Percentiles rank a stretch among this genome's conserved stretches.
Conservation (phyloP, 2,329 filamentous ascomycete genomes). For the Neofusicoccum ribis region DNA sequence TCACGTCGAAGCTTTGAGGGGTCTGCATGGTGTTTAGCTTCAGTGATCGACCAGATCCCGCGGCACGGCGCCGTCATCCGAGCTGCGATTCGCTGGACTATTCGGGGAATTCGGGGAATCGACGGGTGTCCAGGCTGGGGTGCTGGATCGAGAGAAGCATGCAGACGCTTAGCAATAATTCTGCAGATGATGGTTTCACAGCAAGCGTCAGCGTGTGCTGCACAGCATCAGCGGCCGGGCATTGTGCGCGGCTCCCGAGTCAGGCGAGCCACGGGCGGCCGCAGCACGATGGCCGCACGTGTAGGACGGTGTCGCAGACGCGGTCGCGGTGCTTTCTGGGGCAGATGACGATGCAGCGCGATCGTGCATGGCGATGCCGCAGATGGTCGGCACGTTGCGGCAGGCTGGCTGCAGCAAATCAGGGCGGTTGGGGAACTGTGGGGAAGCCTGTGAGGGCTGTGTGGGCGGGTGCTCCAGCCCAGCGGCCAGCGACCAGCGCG, state of each 20-base stretch:
- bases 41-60: neutral
- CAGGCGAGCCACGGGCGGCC: too few species aligned
- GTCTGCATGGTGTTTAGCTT: constrained; percentile 1
- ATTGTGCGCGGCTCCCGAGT: too few species aligned
- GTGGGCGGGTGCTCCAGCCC: neutral
- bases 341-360: neutral
- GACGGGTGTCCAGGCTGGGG: neutral
- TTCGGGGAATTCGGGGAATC: constrained; percentile 2
- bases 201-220: too few species aligned
- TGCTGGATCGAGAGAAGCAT: too few species aligned
- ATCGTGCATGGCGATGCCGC: neutral
- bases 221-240: too few species aligned
- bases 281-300: too few species aligned
- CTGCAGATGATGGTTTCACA: neutral
- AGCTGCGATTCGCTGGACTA: neutral
- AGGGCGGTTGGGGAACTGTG: constrained; percentile 1
- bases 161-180: too few species aligned
- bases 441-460: neutral
- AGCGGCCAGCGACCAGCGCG: too few species aligned
- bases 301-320: too few species aligned
- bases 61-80: neutral
- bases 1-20: neutral
- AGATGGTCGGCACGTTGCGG: neutral
- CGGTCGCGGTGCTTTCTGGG: neutral
- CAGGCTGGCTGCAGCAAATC: neutral